Evolutionary conservation across 2,329 filamentous ascomycete genomes (phyloP).

Genomic region (Akanthomyces uredinophilus): DNA sequence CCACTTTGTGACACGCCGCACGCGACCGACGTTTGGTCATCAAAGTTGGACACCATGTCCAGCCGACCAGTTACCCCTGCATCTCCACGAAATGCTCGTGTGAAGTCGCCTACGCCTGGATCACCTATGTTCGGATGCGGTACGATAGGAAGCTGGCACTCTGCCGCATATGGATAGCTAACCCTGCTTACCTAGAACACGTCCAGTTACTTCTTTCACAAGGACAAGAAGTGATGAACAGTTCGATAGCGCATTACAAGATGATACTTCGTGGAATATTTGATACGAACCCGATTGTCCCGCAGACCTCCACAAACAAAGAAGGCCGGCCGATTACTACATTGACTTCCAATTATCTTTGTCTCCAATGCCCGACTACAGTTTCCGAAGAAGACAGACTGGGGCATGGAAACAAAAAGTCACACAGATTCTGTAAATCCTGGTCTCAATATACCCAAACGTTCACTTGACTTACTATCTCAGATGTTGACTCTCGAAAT

Average conservation of each 20-base stretch:
- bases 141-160: conserved; percentile 31
- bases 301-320: conserved; percentile 57
- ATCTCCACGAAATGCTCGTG: conserved; percentile 52
- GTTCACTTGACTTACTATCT: conserved; percentile 23
- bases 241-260: conserved; percentile 67
- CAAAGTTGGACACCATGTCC: conserved; percentile 33
- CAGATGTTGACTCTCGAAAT: conserved; percentile 72
- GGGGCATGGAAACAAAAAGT: conserved; percentile 63
- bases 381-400: conserved; percentile 60
- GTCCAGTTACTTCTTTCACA: conserved; percentile 61
- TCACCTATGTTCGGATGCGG: conserved; percentile 60
- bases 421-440: conserved; percentile 65
- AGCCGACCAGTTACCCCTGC: conserved; percentile 44
- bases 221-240: conserved; percentile 59
- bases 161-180: conserved; percentile 21
- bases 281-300: conserved; percentile 59
- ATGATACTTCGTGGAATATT: conserved; percentile 65
- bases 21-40: not conserved
- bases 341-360: conserved; percentile 65
- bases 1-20: not conserved
- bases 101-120: conserved; percentile 55
- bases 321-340: conserved; percentile 55
- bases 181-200: conserved; percentile 52
- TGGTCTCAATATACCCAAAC: not conserved
- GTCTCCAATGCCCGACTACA: conserved; percentile 67